These are phyloP conservation scores for Atkinsonella hypoxylon DNA, from an alignment of 2,329 filamentous ascomycete species.

Conservation along the genomic window DNA sequence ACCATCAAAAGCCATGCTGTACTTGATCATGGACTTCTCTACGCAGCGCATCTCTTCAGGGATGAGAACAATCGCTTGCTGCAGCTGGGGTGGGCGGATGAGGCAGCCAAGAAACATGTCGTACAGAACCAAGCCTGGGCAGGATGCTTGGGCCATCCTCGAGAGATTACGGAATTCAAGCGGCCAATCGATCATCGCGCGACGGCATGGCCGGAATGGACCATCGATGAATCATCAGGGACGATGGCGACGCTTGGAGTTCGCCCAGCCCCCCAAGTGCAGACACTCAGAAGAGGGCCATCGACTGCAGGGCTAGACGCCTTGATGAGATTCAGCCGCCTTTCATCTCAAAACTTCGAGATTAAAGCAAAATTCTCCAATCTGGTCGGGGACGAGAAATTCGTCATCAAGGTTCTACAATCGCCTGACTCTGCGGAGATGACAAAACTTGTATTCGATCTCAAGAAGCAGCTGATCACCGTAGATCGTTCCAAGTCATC, in stretches of 20 bases:
- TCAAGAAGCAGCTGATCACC: constrained; percentile 8
- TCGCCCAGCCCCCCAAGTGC: constrained; percentile 8
- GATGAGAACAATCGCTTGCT: constrained; percentile 8
- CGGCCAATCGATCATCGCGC: neutral
- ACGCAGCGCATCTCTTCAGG: constrained; percentile 13
- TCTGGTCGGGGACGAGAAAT: constrained; percentile 3
- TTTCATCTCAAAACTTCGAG: constrained; percentile 6
- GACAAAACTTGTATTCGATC: constrained; percentile 10
- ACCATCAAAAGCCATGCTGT: constrained; percentile 5
- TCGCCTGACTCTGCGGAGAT: constrained; percentile 7
- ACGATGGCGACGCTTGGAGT: constrained; percentile 9
- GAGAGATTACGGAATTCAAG: constrained; percentile 7
- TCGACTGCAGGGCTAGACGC: neutral
- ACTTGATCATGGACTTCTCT: constrained; percentile 13
- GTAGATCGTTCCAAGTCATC: constrained; percentile 11
- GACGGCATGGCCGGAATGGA: constrained; percentile 6
- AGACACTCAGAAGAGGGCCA: constrained; percentile 1
- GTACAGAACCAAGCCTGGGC: constrained; percentile 10
- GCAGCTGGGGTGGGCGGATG: constrained; percentile 12
- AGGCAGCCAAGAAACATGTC: constrained; percentile 7
- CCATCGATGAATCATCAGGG: constrained; percentile 4
- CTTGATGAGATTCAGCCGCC: neutral
- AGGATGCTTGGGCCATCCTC: constrained; percentile 9
- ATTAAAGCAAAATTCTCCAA: constrained; percentile 3
- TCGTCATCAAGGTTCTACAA: constrained; percentile 5